phyloP scores from a whole-genome alignment of 768 basidiomycete genomes.

The Termitomyces sp. region DNA sequence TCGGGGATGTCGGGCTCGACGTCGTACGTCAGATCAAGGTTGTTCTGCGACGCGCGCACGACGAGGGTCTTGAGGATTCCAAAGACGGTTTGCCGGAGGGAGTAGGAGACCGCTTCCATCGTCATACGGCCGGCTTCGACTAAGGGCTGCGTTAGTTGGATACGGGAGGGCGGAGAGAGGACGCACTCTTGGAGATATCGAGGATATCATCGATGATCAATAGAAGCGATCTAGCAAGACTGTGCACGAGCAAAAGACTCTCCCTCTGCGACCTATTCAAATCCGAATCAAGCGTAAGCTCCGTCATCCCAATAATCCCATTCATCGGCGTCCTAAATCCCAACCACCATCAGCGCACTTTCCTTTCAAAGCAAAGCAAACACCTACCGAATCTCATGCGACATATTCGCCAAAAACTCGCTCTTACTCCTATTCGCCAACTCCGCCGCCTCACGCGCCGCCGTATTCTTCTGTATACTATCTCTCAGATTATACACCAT shows the following conservation, averaged over 20 bases:
- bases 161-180: too few relatives aligned
- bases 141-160: too few relatives aligned
- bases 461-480: constrained; percentile 97
- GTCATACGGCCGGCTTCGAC: constrained; percentile 99
- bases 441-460: constrained; percentile 95
- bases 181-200: constrained; percentile 98
- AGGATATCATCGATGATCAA: constrained; percentile 99
- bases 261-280: constrained; percentile 92
- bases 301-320: constrained; percentile 99
- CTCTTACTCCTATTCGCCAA: constrained; percentile 96
- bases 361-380: not conserved
- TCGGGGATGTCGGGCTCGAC: constrained; percentile 96
- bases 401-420: constrained; percentile 99
- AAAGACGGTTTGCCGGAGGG: constrained; percentile 94
- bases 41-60: constrained; percentile 95
- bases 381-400: constrained; percentile 87
- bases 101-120: constrained; percentile 99
- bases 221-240: constrained; percentile 86
- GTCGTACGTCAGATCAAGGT: constrained; percentile 93
- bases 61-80: constrained; percentile 97
- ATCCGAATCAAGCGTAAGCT: constrained; percentile 94
- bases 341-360: not conserved
- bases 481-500: constrained; percentile 99
- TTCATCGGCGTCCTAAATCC: constrained; percentile 99
- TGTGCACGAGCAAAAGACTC: constrained; percentile 93